Base-by-base conservation (phyloP, 2,329 filamentous ascomycete species). In the Alternaria viburni region DNA sequence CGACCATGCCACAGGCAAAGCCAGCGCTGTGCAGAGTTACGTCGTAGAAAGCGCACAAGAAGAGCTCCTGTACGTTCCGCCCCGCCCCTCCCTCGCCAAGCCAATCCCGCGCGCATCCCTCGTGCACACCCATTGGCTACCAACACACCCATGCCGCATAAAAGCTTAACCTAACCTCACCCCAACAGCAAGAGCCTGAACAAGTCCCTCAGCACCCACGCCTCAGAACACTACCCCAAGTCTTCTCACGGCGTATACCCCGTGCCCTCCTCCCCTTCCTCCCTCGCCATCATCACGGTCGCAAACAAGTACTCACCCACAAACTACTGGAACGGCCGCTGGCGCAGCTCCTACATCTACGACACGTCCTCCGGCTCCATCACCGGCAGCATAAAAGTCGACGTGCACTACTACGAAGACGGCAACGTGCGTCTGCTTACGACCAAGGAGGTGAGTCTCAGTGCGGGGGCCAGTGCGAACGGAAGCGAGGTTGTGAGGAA, bases 331-430 rank as follows among this genome's bases (percentile, higher is more conserved):
- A 98, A 97, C 82, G 96, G 96, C 66, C 93, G 96, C 67, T 99
- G 96, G 93, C 92, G 96, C 75, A 94, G 93, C 51, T 86, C 91
- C 57, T 98, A 98, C 84, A 87, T 91, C 73, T 91, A 91, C 80
- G 86, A 90, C 66, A 89, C 93, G 1, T 87, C 87, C 2, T 85
- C 87, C 4, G 85, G 86, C 68, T 85, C 85, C 51, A 83, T 98
- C 46, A 89, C 90, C 41, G 96, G 96, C 73, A 89, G 86, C 62
- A 90, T 98, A 81, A 93, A 95, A 80, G 92, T 97, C 57, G 94
- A 98, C 72, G 95, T 99, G 55, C 96, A 99, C 85, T 99, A 99
- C 86, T 99, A 99, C 84, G 96, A 99, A 83, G 96, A 99, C 78
- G 96, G 96, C 66, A 99, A 99, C 78, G 96, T 99, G 61, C 91